Evolutionary conservation across 257 asterid species (phyloP), one percentile per base, ranked within the genome.

Genomic region (Ballota nigra): DNA sequence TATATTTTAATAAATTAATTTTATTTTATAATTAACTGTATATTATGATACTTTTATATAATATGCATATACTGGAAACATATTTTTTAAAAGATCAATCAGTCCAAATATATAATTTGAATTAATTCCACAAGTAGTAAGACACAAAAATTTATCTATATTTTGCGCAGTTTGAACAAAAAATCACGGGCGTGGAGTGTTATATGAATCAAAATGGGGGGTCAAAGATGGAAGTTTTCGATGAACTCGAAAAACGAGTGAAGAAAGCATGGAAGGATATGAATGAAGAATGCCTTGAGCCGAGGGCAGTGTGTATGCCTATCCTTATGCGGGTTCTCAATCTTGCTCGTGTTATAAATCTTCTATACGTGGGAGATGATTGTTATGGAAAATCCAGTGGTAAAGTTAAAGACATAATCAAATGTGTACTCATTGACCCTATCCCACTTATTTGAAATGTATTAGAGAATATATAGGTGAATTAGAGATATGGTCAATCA

Each of bases 171-270:
- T 19, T 4, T 29, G 82, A 81, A 62, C 53, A 45, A 15, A 74
- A 83, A 64, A 22, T 63, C 3, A 20, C 84, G 0, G 81, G 77
- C 0, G 68, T 85, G 2, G 68, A 80, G 5, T 85, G 87, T 40
- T 85, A 80, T 40, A 77, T 78, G 79, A 71, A 61, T 0, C 22
- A 85, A 61, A 19, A 64, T 0, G 41, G 74, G 4, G 69, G 33
- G 4, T 34, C 80, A 9, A 65, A 75, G 40, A 65, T 10, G 24
- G 73, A 76, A 19, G 77, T 77, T 22, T 18, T 18, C 66, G 15
- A 0, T 24, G 76, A 49, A 20, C 71, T 82, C 2, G 16, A 41
- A 0, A 24, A 66, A 20, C 76, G 43, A 67, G 76, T 71, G 19
- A 12, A 28, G 9, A 53, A 62, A 0, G 81, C 81, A 2, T 75